Evolutionary conservation across 257 asterid genomes (phyloP), one percentile per base, ranked within the genome.

Genomic region (Solanum neorickii): DNA sequence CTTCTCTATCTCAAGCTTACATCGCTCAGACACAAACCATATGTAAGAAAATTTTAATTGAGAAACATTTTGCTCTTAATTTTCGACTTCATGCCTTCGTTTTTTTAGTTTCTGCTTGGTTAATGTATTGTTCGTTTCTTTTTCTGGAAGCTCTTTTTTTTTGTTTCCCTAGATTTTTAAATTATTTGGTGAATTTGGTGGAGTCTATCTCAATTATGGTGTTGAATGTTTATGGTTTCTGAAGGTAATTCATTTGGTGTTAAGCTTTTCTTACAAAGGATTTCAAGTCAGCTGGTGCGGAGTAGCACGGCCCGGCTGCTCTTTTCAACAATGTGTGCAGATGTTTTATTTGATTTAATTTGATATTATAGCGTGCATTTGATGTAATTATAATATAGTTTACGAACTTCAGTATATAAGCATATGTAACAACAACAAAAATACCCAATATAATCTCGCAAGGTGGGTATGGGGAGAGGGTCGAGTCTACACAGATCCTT

Each of bases 1-100:
- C 98, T 13, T 84, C 86, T 14, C 93, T 94, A 18, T 90, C 98
- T 31, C 91, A 89, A 9, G 90, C 94, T 33, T 93, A 92, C 89
- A 68, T 86, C 9, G 90, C 94, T 37, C 88, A 89, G 85, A 90
- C 94, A 46, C 95, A 91, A 87, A 94, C 89, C 92, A 91, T 95
- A 21, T 89, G 99, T 97, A 93, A 75, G 88, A 78, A 69, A 25
- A 49, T 12, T 78, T 9, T 46, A 46, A 44, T 27, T 78, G 52
- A 75, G 16, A 37, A 75, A 75, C 87, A 74, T 49, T 21, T 83
- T 68, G 5, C 70, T 82, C 60, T 73, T 66, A 75, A 74, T 74
- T 75, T 39, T 23, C 7, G 12, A 23, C 20, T 42, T 39, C 33
- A 23, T 13, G 83, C 56, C 12, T 12, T 35, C 8, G 15, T 6